Evolutionary conservation across 768 basidiomycete species (phyloP).

Genomic region (Boletus barrowsii): DNA sequence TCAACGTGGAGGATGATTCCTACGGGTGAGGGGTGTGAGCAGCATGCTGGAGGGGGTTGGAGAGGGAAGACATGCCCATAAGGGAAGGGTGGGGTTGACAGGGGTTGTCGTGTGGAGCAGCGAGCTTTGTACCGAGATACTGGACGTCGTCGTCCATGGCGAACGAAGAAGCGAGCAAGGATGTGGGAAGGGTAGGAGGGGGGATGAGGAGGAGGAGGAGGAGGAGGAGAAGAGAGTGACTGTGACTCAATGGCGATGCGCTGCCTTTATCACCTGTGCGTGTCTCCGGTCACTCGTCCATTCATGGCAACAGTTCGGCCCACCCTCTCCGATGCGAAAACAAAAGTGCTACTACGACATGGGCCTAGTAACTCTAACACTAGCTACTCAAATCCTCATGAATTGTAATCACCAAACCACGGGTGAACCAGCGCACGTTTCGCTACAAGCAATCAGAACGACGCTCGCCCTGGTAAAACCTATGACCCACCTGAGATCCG

Average conservation of each 20-base stretch:
- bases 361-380: too few relatives aligned
- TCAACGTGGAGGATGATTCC: slow-evolving; percentile 62
- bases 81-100: slow-evolving; percentile 29
- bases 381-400: slow-evolving; percentile 16
- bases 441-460: slow-evolving; percentile 33
- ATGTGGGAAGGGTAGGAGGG: neutral
- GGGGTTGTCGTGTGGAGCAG: slow-evolving; percentile 29
- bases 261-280: slow-evolving; percentile 27
- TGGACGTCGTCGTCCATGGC: slow-evolving; percentile 60
- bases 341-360: neutral
- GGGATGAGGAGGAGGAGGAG: slow-evolving; percentile 7
- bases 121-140: slow-evolving; percentile 48
- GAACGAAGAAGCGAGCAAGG: neutral
- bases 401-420: slow-evolving; percentile 49
- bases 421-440: slow-evolving; percentile 55
- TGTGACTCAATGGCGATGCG: slow-evolving; percentile 35
- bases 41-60: slow-evolving; percentile 8
- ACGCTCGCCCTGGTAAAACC: neutral
- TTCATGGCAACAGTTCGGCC: slow-evolving; percentile 25
- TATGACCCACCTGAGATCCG: slow-evolving; percentile 78
- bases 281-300: slow-evolving; percentile 21
- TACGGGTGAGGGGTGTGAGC: slow-evolving; percentile 28
- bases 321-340: neutral
- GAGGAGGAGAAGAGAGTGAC: slow-evolving; percentile 21
- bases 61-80: slow-evolving; percentile 40